A percentile compares a stretch with the other conserved stretches of the same genome.
Conservation (phyloP, 2,329 filamentous ascomycete species). For the Ustulina deusta region DNA sequence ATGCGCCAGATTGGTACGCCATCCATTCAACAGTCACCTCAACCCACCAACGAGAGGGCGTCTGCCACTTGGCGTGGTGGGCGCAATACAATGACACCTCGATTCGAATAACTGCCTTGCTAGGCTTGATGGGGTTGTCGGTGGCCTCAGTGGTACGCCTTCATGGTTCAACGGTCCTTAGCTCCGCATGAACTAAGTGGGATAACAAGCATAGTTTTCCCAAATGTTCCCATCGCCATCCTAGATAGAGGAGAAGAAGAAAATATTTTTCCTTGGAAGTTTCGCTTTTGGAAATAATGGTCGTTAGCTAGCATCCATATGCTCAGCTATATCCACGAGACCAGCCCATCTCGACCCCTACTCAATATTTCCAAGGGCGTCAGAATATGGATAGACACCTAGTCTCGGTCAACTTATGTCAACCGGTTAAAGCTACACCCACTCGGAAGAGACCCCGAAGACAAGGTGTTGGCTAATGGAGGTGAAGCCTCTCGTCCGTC, state of each 20-base stretch:
- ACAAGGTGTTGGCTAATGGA: conserved; percentile 31
- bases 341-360: conserved; percentile 31
- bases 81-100: conserved; percentile 23
- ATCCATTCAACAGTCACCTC: conserved; percentile 24
- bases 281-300: conserved; percentile 24
- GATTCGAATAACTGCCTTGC: conserved; percentile 29
- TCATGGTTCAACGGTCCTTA: conserved; percentile 37
- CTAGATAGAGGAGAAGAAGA: conserved; percentile 23
- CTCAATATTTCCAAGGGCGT: conserved; percentile 34
- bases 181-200: conserved; percentile 29
- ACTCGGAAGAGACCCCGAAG: conserved; percentile 36
- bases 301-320: conserved; percentile 24
- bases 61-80: conserved; percentile 28
- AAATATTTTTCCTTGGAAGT: conserved; percentile 17
- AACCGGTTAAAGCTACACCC: conserved; percentile 33
- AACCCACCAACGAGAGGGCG: conserved; percentile 28
- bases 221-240: conserved; percentile 7
- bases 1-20: conserved; percentile 18
- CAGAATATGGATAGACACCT: conserved; percentile 27
- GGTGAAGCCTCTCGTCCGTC: conserved; percentile 13
- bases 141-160: conserved; percentile 32
- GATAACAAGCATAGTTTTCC: conserved; percentile 12
- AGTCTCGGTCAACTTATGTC: conserved; percentile 33
- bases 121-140: conserved; percentile 19
- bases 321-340: conserved; percentile 24